A percentile compares a stretch with the other conserved stretches of the same genome.
These are phyloP conservation scores for Pseudonitzschia multistriata DNA, from an alignment of 108 stramenopile species.

Conservation along the genomic window DNA sequence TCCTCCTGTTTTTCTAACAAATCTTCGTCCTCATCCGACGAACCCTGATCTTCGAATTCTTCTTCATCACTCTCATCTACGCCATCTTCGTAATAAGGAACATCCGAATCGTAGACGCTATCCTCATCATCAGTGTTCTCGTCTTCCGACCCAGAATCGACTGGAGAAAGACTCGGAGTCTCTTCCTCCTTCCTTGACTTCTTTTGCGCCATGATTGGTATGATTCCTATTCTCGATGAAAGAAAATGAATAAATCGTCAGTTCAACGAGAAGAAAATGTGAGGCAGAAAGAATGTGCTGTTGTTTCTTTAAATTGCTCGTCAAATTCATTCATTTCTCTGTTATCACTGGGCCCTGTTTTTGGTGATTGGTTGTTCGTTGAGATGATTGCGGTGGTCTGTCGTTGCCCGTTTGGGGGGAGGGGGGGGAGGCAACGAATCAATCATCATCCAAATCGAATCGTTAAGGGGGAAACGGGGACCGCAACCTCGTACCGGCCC, in stretches of 20 bases:
- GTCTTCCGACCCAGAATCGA: constrained; percentile 31
- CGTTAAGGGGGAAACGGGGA: too few species aligned
- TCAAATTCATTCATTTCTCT: not conserved
- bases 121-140: constrained; percentile 22
- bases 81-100: constrained; percentile 33
- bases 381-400: not conserved
- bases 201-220: constrained; percentile 1
- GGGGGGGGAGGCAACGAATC: not conserved
- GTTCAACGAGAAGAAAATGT: too few species aligned
- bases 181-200: constrained; percentile 10
- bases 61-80: constrained; percentile 52
- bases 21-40: constrained; percentile 83
- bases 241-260: too few species aligned
- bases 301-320: too few species aligned
- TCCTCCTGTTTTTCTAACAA: constrained; percentile 54
- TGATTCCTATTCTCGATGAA: too few species aligned
- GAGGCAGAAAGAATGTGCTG: too few species aligned
- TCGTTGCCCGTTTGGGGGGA: not conserved
- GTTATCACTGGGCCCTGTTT: not conserved
- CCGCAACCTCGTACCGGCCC: too few species aligned
- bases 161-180: constrained; percentile 24
- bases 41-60: constrained; percentile 86
- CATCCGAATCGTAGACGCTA: constrained; percentile 51
- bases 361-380: not conserved
- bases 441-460: too few species aligned